phyloP scores from a whole-genome alignment of 2,329 filamentous ascomycete genomes.

The Leptographium lundbergii region DNA sequence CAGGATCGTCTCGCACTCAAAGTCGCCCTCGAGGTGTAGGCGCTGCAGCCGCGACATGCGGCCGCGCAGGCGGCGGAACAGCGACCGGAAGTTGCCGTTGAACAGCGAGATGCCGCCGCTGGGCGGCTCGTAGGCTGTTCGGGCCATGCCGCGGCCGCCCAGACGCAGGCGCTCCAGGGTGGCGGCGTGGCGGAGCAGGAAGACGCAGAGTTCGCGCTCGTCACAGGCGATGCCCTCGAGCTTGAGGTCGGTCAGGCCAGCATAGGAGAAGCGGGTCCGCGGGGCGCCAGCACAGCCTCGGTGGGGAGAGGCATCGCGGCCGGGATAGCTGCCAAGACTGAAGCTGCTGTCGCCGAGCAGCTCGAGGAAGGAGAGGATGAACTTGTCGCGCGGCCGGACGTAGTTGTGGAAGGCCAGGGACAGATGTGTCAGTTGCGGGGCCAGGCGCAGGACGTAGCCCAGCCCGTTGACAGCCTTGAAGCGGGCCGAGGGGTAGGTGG shows the following conservation, averaged over 20 bases:
- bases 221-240: constrained; percentile 30
- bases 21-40: constrained; percentile 32
- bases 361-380: constrained; percentile 26
- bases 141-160: constrained; percentile 29
- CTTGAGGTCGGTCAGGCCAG: constrained; percentile 26
- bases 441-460: constrained; percentile 27
- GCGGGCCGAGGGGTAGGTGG: constrained; percentile 23
- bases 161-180: constrained; percentile 29
- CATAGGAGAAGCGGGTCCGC: constrained; percentile 22
- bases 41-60: constrained; percentile 25
- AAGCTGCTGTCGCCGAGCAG: constrained; percentile 12
- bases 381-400: constrained; percentile 25
- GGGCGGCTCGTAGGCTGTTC: constrained; percentile 13
- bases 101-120: constrained; percentile 31
- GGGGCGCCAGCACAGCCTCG: background rate
- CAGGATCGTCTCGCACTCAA: constrained; percentile 19
- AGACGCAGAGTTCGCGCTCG: constrained; percentile 29
- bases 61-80: constrained; percentile 27
- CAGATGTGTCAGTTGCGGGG: constrained; percentile 23
- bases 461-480: constrained; percentile 30
- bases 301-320: background rate
- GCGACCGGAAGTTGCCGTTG: constrained; percentile 28
- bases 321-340: constrained; percentile 5
- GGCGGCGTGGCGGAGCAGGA: constrained; percentile 26
- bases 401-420: constrained; percentile 29